Conservation (phyloP, 208 protist species). For the Tritrichomonas foetus region DNA sequence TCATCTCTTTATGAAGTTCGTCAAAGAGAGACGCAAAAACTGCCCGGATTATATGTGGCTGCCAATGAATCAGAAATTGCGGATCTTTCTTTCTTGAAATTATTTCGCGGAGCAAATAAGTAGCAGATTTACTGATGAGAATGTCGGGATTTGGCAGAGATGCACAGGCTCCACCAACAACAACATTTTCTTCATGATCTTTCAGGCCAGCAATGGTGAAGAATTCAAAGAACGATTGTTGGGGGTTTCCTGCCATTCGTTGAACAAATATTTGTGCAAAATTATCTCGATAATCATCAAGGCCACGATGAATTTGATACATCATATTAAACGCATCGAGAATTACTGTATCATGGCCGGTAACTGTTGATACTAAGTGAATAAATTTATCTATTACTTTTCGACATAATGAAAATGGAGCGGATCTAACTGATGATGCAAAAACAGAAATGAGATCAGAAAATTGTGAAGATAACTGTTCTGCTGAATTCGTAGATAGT, state of each 20-base stretch:
- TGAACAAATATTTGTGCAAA: neutral
- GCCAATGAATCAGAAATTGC: neutral
- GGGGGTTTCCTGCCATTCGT: neutral
- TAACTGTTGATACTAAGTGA: neutral
- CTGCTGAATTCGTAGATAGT: neutral
- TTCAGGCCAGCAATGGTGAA: neutral
- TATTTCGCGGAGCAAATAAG: neutral
- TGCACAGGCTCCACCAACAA: neutral
- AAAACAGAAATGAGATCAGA: neutral
- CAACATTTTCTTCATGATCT: neutral
- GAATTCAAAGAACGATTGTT: neutral
- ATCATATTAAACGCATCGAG: neutral
- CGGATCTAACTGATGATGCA: neutral
- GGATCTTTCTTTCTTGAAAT: neutral
- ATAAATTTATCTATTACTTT: neutral
- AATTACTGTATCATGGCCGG: neutral
- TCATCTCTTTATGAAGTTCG: neutral
- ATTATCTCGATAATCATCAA: neutral
- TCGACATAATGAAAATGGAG: neutral
- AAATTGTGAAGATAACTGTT: neutral
- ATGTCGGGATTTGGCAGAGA: neutral
- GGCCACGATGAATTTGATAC: neutral
- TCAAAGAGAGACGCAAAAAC: neutral
- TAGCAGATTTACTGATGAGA: neutral
- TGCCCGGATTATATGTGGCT: neutral